These are phyloP conservation scores for Pogostemon cablin DNA, from an alignment of 257 asterid species.

Conservation along the genomic window DNA sequence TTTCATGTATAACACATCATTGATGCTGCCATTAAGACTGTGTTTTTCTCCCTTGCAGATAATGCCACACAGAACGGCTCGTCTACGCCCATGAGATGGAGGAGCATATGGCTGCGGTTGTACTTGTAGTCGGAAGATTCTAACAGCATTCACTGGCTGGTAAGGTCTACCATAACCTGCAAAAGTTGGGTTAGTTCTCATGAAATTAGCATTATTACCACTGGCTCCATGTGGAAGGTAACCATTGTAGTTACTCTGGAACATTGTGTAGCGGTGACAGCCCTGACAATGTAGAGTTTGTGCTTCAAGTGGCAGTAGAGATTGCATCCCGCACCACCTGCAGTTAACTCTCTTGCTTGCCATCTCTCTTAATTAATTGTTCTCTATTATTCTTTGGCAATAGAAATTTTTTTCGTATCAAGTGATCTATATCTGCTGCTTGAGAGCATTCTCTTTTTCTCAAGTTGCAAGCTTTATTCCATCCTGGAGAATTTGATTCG, in stretches of 20 bases:
- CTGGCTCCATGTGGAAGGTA: conserved; percentile 29
- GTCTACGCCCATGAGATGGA: conserved; percentile 48
- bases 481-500: conserved; percentile 49
- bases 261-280: conserved; percentile 39
- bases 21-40: conserved; percentile 65
- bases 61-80: conserved; percentile 74
- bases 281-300: conserved; percentile 47
- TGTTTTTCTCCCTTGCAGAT: conserved; percentile 54
- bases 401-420: conserved; percentile 20
- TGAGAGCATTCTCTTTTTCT: conserved; percentile 16
- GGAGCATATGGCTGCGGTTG: conserved; percentile 40
- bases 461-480: conserved; percentile 12
- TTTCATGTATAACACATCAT: conserved; percentile 54
- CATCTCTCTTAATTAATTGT: not conserved
- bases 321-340: conserved; percentile 49
- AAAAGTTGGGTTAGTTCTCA: conserved; percentile 24
- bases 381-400: conserved; percentile 23
- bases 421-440: conserved; percentile 9
- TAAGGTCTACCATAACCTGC: conserved; percentile 21
- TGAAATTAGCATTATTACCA: conserved; percentile 12
- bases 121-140: conserved; percentile 29
- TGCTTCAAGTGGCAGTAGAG: conserved; percentile 46
- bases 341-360: conserved; percentile 35
- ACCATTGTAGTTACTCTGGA: conserved; percentile 29
- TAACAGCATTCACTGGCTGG: conserved; percentile 23